A percentile compares a stretch with the other conserved stretches of the same genome.
Evolutionary conservation across 306 rosid species (phyloP).

Genomic region (Gastrolobium bilobum): DNA sequence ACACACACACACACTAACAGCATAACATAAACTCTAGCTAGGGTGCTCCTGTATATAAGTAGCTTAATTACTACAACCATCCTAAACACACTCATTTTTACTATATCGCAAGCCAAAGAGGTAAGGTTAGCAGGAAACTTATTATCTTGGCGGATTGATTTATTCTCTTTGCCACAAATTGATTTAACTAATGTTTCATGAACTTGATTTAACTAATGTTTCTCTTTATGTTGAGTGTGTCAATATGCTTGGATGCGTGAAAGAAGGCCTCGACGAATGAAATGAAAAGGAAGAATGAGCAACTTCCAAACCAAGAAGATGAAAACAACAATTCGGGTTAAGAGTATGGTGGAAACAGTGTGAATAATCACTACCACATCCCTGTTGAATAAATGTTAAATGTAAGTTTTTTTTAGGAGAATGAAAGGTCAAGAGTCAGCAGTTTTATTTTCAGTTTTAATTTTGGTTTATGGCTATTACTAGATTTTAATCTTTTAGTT

Average conservation of each 20-base stretch:
- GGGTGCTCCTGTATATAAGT: conserved; percentile 31
- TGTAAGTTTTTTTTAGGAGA: too few species aligned
- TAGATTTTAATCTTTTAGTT: too few species aligned
- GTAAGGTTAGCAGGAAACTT: background rate
- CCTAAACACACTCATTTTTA: background rate
- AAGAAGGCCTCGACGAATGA: background rate
- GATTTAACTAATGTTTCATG: background rate
- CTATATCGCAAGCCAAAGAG: background rate
- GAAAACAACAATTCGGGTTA: background rate
- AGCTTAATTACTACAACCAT: background rate
- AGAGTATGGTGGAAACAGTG: conserved; percentile 24
- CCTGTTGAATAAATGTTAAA: too few species aligned
- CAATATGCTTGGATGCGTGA: background rate
- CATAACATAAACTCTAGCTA: background rate
- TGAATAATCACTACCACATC: conserved; percentile 47
- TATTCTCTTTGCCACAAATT: background rate
- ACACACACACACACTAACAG: too few species aligned
- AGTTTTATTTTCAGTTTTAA: too few species aligned
- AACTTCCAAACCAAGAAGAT: conserved; percentile 1
- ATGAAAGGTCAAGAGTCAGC: too few species aligned
- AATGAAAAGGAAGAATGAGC: background rate
- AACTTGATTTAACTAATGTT: conserved; percentile 29
- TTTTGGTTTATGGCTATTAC: too few species aligned
- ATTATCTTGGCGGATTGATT: background rate
- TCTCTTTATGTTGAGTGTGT: conserved; percentile 36